Conservation (phyloP, 441 rosid genomes). For the Syzygium syzygioides region DNA sequence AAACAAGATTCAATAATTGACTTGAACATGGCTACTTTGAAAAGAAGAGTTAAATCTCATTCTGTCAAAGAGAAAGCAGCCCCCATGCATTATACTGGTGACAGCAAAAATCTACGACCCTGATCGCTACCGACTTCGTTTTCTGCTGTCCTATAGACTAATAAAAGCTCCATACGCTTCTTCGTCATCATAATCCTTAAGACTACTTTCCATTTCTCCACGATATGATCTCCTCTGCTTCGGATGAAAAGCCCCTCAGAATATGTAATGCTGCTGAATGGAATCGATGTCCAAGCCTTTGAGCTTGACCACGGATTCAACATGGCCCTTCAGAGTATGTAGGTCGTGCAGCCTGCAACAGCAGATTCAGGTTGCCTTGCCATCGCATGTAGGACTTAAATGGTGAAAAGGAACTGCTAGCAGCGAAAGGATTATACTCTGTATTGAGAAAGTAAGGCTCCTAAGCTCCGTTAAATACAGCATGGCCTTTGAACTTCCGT, state of each 20-base stretch:
- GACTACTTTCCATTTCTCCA: neutral
- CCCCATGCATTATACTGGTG: neutral
- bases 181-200: neutral
- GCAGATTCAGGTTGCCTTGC: neutral
- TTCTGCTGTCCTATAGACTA: neutral
- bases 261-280: constrained; percentile 7
- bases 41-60: neutral
- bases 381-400: neutral
- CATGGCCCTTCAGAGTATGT: constrained; percentile 8
- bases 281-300: constrained; percentile 4
- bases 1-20: neutral
- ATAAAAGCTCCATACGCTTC: neutral
- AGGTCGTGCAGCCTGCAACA: constrained; percentile 1
- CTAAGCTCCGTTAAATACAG: neutral
- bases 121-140: neutral
- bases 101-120: neutral
- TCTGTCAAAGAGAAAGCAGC: neutral
- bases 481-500: neutral
- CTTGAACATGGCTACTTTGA: neutral
- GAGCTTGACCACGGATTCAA: constrained; percentile 6
- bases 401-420: neutral
- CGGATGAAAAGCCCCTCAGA: neutral
- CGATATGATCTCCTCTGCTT: neutral
- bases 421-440: neutral
- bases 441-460: neutral